These are phyloP conservation scores for Microcos paniculata DNA, from an alignment of 345 rosid genomes.

Conservation along the genomic window DNA sequence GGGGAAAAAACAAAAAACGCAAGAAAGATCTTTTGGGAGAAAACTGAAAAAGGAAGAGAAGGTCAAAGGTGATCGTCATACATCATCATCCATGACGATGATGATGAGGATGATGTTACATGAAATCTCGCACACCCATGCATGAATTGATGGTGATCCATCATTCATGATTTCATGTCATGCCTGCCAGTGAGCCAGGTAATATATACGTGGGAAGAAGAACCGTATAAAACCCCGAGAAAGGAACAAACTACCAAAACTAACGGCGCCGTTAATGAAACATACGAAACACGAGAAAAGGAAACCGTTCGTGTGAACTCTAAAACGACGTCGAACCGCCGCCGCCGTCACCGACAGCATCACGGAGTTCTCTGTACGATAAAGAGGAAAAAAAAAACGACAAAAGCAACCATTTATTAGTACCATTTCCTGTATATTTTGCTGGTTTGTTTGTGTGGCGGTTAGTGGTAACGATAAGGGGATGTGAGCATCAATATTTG, in stretches of 20 bases:
- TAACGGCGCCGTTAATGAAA: neutral
- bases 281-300: neutral
- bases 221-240: neutral
- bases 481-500: too few relatives aligned
- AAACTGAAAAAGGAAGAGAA: neutral
- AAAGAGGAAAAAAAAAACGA: neutral
- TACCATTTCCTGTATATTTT: too few relatives aligned
- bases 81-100: neutral
- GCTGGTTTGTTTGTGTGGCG: too few relatives aligned
- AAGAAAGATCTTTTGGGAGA: neutral
- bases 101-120: neutral
- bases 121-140: slow-evolving; percentile 4
- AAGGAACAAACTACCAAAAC: neutral
- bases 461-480: too few relatives aligned
- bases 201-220: neutral
- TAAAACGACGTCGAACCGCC: slow-evolving; percentile 13
- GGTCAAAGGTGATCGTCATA: neutral
- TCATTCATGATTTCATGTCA: neutral
- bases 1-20: neutral
- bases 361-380: slow-evolving; percentile 24
- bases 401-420: neutral
- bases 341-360: slow-evolving; percentile 29
- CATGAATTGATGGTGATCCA: neutral
- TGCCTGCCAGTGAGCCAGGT: neutral
- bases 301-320: neutral